Percentiles rank a stretch among this genome's conserved stretches.
phyloP scores from a whole-genome alignment of 2,329 filamentous ascomycete genomes.

The Coniella lustricola region DNA sequence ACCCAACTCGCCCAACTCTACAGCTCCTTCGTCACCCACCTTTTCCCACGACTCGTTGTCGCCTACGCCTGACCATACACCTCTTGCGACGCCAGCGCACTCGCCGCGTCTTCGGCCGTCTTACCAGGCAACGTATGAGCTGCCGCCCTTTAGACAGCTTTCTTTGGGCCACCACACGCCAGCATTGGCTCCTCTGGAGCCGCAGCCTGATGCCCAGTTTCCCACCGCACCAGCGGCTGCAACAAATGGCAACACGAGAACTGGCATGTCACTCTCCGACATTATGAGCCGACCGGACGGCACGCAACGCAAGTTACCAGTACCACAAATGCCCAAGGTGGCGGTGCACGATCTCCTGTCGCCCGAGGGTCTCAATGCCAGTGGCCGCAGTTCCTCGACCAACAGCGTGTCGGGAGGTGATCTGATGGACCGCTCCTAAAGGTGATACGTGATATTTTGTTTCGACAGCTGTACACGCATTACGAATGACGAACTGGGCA shows the following conservation, averaged over 20 bases:
- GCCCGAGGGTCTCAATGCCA: slow-evolving; percentile 58
- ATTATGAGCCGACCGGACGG: slow-evolving; percentile 88
- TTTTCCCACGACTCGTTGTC: slow-evolving; percentile 95
- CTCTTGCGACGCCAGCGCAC: slow-evolving; percentile 91
- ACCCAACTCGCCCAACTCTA: slow-evolving; percentile 91
- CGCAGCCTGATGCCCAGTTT: slow-evolving; percentile 40
- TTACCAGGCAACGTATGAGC: slow-evolving; percentile 65
- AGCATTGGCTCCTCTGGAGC: slow-evolving; percentile 53
- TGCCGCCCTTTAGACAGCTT: slow-evolving; percentile 73
- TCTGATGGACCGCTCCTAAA: slow-evolving; percentile 47
- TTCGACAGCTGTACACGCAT: slow-evolving; percentile 3
- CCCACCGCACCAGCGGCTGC: slow-evolving; percentile 30
- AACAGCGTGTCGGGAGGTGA: slow-evolving; percentile 72
- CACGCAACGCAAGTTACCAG: slow-evolving; percentile 81
- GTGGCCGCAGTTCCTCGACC: slow-evolving; percentile 68
- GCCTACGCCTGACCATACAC: slow-evolving; percentile 95
- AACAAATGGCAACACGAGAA: slow-evolving; percentile 40
- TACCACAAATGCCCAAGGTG: slow-evolving; percentile 85
- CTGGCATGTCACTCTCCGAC: slow-evolving; percentile 77
- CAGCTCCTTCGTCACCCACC: slow-evolving; percentile 89
- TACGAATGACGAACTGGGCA: slow-evolving; percentile 16
- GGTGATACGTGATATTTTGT: slow-evolving; percentile 23
- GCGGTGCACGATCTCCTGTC: slow-evolving; percentile 79
- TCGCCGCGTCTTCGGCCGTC: slow-evolving; percentile 77
- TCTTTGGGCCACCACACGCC: slow-evolving; percentile 47